Percentiles rank a stretch among this genome's conserved stretches.
These are phyloP conservation scores for Rhizophora apiculata DNA, from an alignment of 345 rosid species.

Conservation along the genomic window DNA sequence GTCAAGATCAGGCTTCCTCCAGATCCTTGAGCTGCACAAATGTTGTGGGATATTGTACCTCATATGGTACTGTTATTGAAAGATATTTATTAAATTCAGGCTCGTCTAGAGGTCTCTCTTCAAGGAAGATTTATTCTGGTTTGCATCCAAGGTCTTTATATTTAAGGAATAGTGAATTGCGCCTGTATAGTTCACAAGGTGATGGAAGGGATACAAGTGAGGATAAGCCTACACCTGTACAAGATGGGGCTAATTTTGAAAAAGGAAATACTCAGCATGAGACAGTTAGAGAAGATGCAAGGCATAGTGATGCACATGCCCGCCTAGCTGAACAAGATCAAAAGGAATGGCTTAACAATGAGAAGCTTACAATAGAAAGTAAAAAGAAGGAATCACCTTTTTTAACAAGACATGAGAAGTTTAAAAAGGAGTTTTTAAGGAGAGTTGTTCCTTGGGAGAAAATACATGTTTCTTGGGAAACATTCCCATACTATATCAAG, in stretches of 20 bases:
- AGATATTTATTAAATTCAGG: conserved; percentile 32
- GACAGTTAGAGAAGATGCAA: conserved; percentile 30
- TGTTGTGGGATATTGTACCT: conserved; percentile 20
- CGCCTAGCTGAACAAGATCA: conserved; percentile 89
- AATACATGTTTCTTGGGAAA: conserved; percentile 84
- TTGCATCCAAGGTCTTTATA: conserved; percentile 19
- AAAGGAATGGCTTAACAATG: conserved; percentile 84
- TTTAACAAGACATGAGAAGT: conserved; percentile 65
- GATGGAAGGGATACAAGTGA: conserved; percentile 82
- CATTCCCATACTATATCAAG: conserved; percentile 89
- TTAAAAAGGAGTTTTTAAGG: conserved; percentile 69
- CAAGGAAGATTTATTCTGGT: conserved; percentile 21
- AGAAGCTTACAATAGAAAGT: conserved; percentile 65
- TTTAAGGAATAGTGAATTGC: conserved; percentile 38
- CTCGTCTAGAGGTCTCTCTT: conserved; percentile 20
- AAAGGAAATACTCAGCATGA: conserved; percentile 40
- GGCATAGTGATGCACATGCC: conserved; percentile 57
- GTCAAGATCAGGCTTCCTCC: conserved; percentile 31
- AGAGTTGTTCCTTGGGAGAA: conserved; percentile 92
- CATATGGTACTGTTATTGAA: conserved; percentile 34
- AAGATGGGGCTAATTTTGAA: conserved; percentile 40
- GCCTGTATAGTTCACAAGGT: conserved; percentile 73
- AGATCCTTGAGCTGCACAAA: conserved; percentile 30
- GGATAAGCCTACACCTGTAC: conserved; percentile 50
- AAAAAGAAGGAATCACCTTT: conserved; percentile 81